Conservation (phyloP, 2,329 filamentous ascomycete genomes). For the Dothideomycetidae sp. region DNA sequence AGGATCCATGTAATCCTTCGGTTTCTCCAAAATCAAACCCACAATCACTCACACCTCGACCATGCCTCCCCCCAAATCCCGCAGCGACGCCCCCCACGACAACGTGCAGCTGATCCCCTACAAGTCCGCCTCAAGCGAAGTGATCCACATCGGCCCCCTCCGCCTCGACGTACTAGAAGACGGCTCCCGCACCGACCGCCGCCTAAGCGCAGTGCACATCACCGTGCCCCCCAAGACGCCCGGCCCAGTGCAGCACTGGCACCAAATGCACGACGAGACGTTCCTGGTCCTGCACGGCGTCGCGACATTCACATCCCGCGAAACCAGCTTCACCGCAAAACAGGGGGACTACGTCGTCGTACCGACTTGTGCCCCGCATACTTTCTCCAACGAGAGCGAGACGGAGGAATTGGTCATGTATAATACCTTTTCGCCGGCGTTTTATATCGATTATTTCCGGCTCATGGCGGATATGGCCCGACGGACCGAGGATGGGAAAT, state of each 20-base stretch:
- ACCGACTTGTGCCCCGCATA: constrained; percentile 40
- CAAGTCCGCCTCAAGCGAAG: constrained; percentile 1
- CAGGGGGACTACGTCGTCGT: constrained; percentile 42
- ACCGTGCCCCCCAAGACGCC: constrained; percentile 34
- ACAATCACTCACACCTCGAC: too few species aligned
- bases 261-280: constrained; percentile 45
- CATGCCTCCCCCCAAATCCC: constrained; percentile 1
- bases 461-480: constrained; percentile 31
- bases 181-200: constrained; percentile 26
- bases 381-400: constrained; percentile 41
- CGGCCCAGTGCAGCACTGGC: constrained; percentile 38
- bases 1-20: too few species aligned
- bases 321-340: constrained; percentile 28
- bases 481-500: constrained; percentile 26
- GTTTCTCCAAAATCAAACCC: too few species aligned
- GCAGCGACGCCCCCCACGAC: neutral
- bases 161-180: constrained; percentile 6
- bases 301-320: constrained; percentile 36
- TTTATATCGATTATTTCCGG: constrained; percentile 45
- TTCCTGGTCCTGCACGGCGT: constrained; percentile 41
- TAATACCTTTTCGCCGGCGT: constrained; percentile 43
- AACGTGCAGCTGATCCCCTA: constrained; percentile 2
- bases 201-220: constrained; percentile 34
- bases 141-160: constrained; percentile 2
- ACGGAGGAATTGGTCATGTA: constrained; percentile 38